Conservation (phyloP, 208 protist genomes). For the Vickermania spadyakhi region DNA sequence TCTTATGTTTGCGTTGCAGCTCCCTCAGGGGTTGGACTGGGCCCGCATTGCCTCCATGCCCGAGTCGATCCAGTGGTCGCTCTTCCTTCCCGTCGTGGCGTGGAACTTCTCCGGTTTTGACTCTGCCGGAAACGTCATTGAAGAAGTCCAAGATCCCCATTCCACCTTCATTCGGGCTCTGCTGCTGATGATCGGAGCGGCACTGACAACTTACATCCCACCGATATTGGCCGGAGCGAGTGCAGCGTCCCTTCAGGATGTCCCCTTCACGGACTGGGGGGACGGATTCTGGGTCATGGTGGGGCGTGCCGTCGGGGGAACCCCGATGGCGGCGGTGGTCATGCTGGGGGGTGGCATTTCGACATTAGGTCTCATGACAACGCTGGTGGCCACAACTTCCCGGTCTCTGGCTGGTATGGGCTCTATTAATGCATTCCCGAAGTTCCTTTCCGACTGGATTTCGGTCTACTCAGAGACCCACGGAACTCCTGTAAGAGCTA, state of each 20-base stretch:
- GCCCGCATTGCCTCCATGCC: conserved; percentile 62
- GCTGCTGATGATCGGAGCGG: conserved; percentile 68
- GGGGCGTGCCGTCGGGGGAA: conserved; percentile 73
- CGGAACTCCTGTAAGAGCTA: conserved; percentile 70
- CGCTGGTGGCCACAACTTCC: conserved; percentile 76
- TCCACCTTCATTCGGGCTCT: conserved; percentile 78
- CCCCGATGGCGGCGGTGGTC: conserved; percentile 51
- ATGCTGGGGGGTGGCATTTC: conserved; percentile 77
- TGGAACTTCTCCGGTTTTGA: conserved; percentile 91
- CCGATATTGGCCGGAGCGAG: conserved; percentile 77
- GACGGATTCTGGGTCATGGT: conserved; percentile 87
- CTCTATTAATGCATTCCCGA: conserved; percentile 72
- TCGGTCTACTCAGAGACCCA: conserved; percentile 35
- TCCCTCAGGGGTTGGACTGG: conserved; percentile 72
- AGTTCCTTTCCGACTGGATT: conserved; percentile 58
- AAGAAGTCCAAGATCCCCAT: conserved; percentile 81
- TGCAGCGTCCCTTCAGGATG: conserved; percentile 28
- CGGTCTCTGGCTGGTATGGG: conserved; percentile 82
- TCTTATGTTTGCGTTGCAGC: conserved; percentile 76
- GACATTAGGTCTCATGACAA: conserved; percentile 79
- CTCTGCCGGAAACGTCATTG: conserved; percentile 83
- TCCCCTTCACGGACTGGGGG: conserved; percentile 66
- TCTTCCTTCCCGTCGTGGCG: conserved; percentile 79
- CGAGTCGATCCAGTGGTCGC: conserved; percentile 63
- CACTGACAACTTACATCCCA: conserved; percentile 74